phyloP scores from a whole-genome alignment of 441 rosid genomes.

The Pelargonium myrrhifolium region DNA sequence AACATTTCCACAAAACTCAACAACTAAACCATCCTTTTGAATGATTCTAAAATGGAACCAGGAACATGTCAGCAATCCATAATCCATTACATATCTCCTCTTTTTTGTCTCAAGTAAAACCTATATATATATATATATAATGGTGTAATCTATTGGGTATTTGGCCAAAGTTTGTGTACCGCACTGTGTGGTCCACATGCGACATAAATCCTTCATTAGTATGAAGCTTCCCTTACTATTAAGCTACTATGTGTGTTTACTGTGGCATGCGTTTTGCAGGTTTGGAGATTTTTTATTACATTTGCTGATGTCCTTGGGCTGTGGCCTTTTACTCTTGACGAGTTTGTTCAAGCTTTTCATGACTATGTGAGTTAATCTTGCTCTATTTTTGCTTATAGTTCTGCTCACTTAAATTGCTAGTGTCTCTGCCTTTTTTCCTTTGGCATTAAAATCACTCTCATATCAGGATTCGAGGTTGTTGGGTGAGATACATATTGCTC shows the following conservation, averaged over 20 bases:
- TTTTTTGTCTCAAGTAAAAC: too few relatives aligned
- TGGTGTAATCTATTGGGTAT: too few relatives aligned
- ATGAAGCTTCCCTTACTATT: too few relatives aligned
- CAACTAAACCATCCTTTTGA: too few relatives aligned
- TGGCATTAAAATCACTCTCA: constrained; percentile 9
- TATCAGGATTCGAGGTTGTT: constrained; percentile 67
- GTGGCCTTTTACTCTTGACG: constrained; percentile 89
- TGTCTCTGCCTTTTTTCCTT: constrained; percentile 17
- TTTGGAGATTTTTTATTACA: constrained; percentile 77
- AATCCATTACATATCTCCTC: too few relatives aligned
- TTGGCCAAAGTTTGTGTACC: too few relatives aligned
- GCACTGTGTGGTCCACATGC: too few relatives aligned
- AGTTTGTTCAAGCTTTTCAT: constrained; percentile 78
- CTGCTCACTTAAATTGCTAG: constrained; percentile 10
- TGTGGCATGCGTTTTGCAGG: constrained; percentile 33
- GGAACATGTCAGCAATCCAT: too few relatives aligned
- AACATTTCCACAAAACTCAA: too few relatives aligned
- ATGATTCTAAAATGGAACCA: too few relatives aligned
- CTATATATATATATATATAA: too few relatives aligned
- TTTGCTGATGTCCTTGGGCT: constrained; percentile 71
- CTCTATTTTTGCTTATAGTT: constrained; percentile 4
- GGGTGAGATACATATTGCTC: constrained; percentile 72
- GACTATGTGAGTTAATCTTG: constrained; percentile 46
- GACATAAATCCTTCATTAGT: too few relatives aligned
- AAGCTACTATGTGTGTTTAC: background rate